Conservation (phyloP, 2,329 filamentous ascomycete species). For the Ceratocystis eucalypticola region DNA sequence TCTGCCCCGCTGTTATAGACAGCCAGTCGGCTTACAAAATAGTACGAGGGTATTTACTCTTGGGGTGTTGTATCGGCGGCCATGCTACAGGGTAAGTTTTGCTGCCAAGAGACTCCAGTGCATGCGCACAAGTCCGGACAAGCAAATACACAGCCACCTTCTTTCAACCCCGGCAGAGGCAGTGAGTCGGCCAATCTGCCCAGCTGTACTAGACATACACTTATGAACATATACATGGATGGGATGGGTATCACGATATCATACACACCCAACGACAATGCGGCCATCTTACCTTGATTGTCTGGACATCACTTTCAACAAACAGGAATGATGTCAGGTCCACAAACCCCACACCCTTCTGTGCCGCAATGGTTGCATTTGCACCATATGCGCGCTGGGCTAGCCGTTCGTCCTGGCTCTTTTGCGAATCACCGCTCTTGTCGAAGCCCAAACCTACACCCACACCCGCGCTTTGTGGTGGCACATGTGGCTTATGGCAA, state of each 20-base stretch:
- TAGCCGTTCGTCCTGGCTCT: conserved; percentile 34
- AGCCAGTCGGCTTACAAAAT: neutral
- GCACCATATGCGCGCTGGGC: conserved; percentile 70
- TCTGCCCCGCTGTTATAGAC: neutral
- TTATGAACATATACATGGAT: neutral
- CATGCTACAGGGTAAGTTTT: conserved; percentile 35
- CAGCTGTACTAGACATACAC: neutral
- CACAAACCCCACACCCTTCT: conserved; percentile 57
- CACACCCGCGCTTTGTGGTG: conserved; percentile 25
- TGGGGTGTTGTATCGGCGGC: conserved; percentile 58
- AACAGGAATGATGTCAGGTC: conserved; percentile 69
- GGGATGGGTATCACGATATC: neutral
- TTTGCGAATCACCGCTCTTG: conserved; percentile 15
- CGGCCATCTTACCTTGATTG: conserved; percentile 28
- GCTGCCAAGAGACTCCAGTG: conserved; percentile 10
- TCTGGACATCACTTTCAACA: conserved; percentile 48
- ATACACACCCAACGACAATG: conserved; percentile 3
- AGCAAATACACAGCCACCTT: conserved; percentile 43
- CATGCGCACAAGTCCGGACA: conserved; percentile 1
- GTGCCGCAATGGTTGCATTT: conserved; percentile 56
- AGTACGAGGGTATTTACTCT: conserved; percentile 37
- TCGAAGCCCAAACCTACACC: neutral
- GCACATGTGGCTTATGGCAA: conserved; percentile 76
- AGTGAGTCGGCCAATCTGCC: neutral
- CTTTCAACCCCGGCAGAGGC: conserved; percentile 33